Base-by-base conservation (phyloP, 2,329 filamentous ascomycete genomes). In the Aspergillus sp. region DNA sequence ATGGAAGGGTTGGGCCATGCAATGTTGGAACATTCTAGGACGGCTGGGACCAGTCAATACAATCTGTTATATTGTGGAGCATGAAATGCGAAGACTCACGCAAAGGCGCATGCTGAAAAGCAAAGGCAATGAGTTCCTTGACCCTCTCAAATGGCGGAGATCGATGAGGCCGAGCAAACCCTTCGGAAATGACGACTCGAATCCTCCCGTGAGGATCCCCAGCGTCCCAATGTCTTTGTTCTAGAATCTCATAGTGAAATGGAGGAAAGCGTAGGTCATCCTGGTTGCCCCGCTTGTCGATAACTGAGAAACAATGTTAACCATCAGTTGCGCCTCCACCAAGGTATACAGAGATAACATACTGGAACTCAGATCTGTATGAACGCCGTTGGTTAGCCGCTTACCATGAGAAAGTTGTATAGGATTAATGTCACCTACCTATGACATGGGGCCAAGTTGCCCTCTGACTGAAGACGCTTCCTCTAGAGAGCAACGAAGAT, bases 91-190 rank as follows among this genome's bases (percentile, higher is more conserved):
- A 30, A 26, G 24, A 71, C 78, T 59, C 74, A 93, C 90, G 80
- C 50, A 88, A 73, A 1, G 90, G 90, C 32, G 88, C 90, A 75
- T 94, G 89, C 64, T 94, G 89, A 62, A 95, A 95, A 1, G 90
- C 86, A 69, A 95, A 94, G 13, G 82, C 82, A 20, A 91, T 82
- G 42, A 90, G 71, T 62, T 92, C 89, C 64, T 86, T 88, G 56
- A 88, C 75, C 38, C 84, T 77, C 61, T 89, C 84, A 58, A 88
- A 83, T 0, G 83, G 81, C 4, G 68, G 72, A 7, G 59, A 65
- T 26, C 73, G 71, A 58, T 70, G 64, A 8, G 69, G 72, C 35
- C 83, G 76, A 9, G 79, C 76, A 52, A 90, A 84, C 0, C 88
- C 86, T 65, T 93, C 89, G 45, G 87, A 85, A 52, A 95, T 81